These are phyloP conservation scores for Periconia sp. DNA, from an alignment of 2,329 filamentous ascomycete species.

Conservation along the genomic window DNA sequence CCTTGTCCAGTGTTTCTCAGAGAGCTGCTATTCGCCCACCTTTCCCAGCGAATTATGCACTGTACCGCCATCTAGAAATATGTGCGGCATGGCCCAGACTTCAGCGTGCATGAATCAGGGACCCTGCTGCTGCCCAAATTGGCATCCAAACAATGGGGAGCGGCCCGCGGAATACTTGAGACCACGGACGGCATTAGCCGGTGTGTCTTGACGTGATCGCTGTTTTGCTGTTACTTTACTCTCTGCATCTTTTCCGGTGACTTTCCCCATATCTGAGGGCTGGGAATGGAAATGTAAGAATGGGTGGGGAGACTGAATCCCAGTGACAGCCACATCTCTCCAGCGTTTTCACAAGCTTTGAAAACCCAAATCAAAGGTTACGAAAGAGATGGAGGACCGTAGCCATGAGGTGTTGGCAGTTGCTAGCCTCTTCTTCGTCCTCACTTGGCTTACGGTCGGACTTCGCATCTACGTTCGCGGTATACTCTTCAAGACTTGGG, in stretches of 20 bases:
- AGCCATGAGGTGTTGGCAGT: conserved; percentile 27
- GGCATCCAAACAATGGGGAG: background rate
- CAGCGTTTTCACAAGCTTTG: background rate
- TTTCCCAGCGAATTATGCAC: no score
- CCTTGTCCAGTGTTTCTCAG: no score
- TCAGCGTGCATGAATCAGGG: no score
- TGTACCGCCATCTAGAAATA: no score
- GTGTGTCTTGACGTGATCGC: background rate
- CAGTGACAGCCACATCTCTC: background rate
- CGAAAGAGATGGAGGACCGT: conserved; percentile 17
- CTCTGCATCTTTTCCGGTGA: background rate
- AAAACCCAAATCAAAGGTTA: background rate
- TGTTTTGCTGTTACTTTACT: background rate
- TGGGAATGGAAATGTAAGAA: background rate
- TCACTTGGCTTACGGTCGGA: conserved; percentile 41
- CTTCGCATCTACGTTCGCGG: conserved; percentile 43
- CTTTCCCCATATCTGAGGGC: background rate
- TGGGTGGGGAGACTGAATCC: background rate
- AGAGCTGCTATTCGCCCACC: no score
- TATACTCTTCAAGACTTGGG: conserved; percentile 41
- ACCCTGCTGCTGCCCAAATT: no score
- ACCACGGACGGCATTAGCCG: background rate
- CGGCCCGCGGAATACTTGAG: background rate
- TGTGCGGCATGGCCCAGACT: no score
- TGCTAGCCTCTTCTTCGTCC: conserved; percentile 41